Evolutionary conservation across 2,329 filamentous ascomycete species (phyloP).

Genomic region (Monilinia polystroma): DNA sequence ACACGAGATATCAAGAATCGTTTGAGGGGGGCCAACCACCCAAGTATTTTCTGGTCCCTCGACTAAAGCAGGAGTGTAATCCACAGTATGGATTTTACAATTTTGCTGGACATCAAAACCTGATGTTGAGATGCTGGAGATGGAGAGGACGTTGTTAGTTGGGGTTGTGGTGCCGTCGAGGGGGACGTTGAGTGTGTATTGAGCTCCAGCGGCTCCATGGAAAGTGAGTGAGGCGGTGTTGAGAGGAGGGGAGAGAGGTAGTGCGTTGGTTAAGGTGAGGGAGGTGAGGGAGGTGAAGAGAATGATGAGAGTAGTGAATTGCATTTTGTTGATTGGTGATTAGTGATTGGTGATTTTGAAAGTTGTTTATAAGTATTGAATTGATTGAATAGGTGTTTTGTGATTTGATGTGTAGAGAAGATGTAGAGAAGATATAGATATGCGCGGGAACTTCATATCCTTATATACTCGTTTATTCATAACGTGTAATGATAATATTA

Average conservation of each 20-base stretch:
- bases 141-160: slow-evolving; percentile 25
- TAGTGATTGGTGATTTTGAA: not conserved
- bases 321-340: slow-evolving; percentile 26
- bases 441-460: not conserved
- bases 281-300: slow-evolving; percentile 28
- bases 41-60: slow-evolving; percentile 31
- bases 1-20: slow-evolving; percentile 32
- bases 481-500: not conserved
- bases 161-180: slow-evolving; percentile 26
- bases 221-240: slow-evolving; percentile 28
- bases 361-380: not conserved
- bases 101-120: slow-evolving; percentile 23
- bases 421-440: not conserved
- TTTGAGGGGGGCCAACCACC: slow-evolving; percentile 36
- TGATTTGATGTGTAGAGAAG: not conserved
- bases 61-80: slow-evolving; percentile 31
- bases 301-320: slow-evolving; percentile 28
- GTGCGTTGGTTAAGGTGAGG: slow-evolving; percentile 27
- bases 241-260: slow-evolving; percentile 24
- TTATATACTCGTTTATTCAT: not conserved
- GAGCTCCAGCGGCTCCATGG: slow-evolving; percentile 33
- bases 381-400: not conserved
- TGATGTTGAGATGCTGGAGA: slow-evolving; percentile 27
- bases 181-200: slow-evolving; percentile 31
- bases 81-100: slow-evolving; percentile 34